Evolutionary conservation across 768 basidiomycete species (phyloP).

Genomic region (Suillus weaverae): DNA sequence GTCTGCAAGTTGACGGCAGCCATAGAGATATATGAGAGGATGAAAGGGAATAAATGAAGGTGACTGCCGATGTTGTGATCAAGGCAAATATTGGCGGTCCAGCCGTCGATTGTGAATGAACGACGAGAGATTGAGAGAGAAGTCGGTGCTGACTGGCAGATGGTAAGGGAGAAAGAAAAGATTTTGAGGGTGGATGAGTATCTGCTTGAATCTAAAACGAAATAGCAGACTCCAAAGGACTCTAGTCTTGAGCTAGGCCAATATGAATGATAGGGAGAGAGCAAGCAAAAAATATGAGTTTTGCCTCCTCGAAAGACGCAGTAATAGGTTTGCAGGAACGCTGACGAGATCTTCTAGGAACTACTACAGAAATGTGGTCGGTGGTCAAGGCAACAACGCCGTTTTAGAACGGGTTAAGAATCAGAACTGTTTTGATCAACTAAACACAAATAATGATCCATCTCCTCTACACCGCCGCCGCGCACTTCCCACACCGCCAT

Average conservation of each 20-base stretch:
- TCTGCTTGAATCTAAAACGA: background rate
- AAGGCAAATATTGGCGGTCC: slow-evolving; percentile 48
- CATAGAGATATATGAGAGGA: slow-evolving; percentile 40
- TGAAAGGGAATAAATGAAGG: slow-evolving; percentile 34
- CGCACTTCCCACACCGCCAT: slow-evolving; percentile 4
- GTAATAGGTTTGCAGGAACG: slow-evolving; percentile 18
- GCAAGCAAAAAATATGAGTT: slow-evolving; percentile 1
- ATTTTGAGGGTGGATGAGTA: slow-evolving; percentile 2
- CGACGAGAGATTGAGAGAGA: slow-evolving; percentile 3
- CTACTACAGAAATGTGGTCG: slow-evolving; percentile 33
- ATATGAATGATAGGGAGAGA: slow-evolving; percentile 1
- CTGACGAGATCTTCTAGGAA: slow-evolving; percentile 34
- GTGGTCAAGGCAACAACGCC: slow-evolving; percentile 55
- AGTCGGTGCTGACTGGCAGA: background rate
- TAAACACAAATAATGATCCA: background rate
- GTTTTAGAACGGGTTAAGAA: slow-evolving; percentile 17
- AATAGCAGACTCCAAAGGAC: background rate
- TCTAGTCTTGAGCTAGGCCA: slow-evolving; percentile 1
- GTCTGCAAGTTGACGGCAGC: slow-evolving; percentile 75
- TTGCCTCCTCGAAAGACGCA: slow-evolving; percentile 2
- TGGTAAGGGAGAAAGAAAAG: background rate
- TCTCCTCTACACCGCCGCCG: slow-evolving; percentile 3
- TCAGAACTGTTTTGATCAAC: slow-evolving; percentile 1
- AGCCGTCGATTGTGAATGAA: slow-evolving; percentile 44
- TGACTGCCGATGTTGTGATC: slow-evolving; percentile 32